Evolutionary conservation across 306 rosid genomes (phyloP).

Genomic region (Crotalaria pallida): DNA sequence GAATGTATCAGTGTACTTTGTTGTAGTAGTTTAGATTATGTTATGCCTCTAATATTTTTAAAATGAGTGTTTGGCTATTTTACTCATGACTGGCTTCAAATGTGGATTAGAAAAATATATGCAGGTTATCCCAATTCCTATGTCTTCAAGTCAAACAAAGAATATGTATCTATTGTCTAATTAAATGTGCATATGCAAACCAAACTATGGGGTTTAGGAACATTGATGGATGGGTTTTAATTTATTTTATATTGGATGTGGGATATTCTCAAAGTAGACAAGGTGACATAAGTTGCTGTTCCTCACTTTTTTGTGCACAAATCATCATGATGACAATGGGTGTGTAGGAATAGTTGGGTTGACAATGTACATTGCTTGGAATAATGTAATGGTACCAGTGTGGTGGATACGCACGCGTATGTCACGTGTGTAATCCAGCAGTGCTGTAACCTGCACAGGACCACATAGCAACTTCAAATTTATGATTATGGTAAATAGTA

Average conservation of each 20-base stretch:
- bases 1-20: constrained; percentile 27
- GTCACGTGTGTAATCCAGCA: constrained; percentile 34
- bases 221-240: not conserved
- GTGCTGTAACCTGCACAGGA: constrained; percentile 16
- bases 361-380: constrained; percentile 26
- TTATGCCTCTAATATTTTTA: constrained; percentile 6
- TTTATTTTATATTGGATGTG: not conserved
- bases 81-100: constrained; percentile 1
- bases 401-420: constrained; percentile 33
- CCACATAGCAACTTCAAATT: constrained; percentile 28
- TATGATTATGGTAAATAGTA: not conserved
- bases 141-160: not conserved
- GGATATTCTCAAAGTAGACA: constrained; percentile 20
- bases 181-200: not conserved
- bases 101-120: not conserved
- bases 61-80: not conserved
- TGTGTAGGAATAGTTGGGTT: constrained; percentile 31
- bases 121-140: not conserved
- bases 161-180: not conserved
- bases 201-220: constrained; percentile 3
- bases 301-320: constrained; percentile 6
- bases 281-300: constrained; percentile 27
- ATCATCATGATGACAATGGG: constrained; percentile 27
- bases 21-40: constrained; percentile 26
- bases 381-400: constrained; percentile 21